Conservation (phyloP, 1,139 yeast species). For the Blastobotrys raffinosifermentans region DNA sequence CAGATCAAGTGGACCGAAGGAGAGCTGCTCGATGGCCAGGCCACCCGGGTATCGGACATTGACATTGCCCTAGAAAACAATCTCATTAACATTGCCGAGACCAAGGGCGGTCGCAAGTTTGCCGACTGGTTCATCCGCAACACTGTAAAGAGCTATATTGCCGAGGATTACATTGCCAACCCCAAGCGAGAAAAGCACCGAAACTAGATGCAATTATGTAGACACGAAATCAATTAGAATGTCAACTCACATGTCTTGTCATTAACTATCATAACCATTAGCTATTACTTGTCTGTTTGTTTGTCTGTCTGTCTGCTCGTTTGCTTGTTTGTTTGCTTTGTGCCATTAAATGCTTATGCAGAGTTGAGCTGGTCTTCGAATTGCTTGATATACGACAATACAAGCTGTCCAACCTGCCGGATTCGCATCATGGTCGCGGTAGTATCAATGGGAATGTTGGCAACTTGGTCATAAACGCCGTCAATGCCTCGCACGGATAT, state of each 20-base stretch:
- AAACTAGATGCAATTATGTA: too few relatives aligned
- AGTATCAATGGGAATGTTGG: background rate
- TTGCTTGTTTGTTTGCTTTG: too few relatives aligned
- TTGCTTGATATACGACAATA: background rate
- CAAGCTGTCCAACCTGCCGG: background rate
- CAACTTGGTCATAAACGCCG: conserved; percentile 18
- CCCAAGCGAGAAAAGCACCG: too few relatives aligned
- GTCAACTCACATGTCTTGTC: too few relatives aligned
- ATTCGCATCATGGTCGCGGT: background rate
- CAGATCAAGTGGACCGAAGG: conserved; percentile 42
- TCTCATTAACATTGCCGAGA: conserved; percentile 41
- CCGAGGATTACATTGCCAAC: conserved; percentile 38
- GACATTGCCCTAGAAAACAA: conserved; percentile 40
- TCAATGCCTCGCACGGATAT: conserved; percentile 23
- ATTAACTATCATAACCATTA: too few relatives aligned
- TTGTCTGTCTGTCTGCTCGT: too few relatives aligned
- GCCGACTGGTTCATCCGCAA: conserved; percentile 47
- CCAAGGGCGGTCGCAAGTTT: conserved; percentile 41
- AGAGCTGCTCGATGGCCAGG: conserved; percentile 38
- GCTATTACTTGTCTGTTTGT: too few relatives aligned
- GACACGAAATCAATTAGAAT: too few relatives aligned
- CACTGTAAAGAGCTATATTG: conserved; percentile 39
- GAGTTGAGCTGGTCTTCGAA: background rate
- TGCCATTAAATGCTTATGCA: too few relatives aligned
- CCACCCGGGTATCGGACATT: conserved; percentile 38